Evolutionary conservation across 2,329 filamentous ascomycete species (phyloP), one percentile per base, ranked within the genome.

Genomic region (Fusarium zealandicum): DNA sequence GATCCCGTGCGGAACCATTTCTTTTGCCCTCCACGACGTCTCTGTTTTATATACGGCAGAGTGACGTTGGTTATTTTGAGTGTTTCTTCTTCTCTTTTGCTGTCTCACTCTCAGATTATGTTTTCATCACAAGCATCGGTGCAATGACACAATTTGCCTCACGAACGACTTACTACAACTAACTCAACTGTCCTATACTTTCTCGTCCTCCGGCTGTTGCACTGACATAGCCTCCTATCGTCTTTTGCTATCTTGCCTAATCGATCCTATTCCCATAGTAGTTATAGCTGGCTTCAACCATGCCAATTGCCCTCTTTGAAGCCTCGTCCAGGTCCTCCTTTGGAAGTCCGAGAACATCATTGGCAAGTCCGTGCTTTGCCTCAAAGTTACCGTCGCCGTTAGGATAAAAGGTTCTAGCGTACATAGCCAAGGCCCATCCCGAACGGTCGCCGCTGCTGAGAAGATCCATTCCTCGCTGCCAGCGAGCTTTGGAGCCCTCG

Each of bases 301-400:
- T 67, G 7, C 78, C 72, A 0, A 87, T 59, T 0, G 78, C 81
- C 18, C 68, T 67, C 67, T 73, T 77, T 0, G 82, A 89, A 18
- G 74, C 73, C 54, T 82, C 78, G 61, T 89, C 85, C 38, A 89
- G 57, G 36, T 80, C 77, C 69, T 89, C 86, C 56, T 80, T 72
- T 0, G 82, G 79, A 65, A 90, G 70, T 0, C 78, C 82, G n/a
- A 90, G 70, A 5, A 74, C 61, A 12, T 79, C 76, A 57, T 89
- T 89, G 3, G 60, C 68, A 12, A 72, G 50, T 1, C 67, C 68
- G 11, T 71, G 30, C 30, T 72, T 72, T 44, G 73, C 76, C 30
- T 69, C 73, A 50, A 80, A 78, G 57, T 78, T 75, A 6, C 80
- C 72, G 10, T 72, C 62, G 3, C 69, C 70, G 5, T 71, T 66